Evolutionary conservation across 148 eudicot species (phyloP).

Genomic region (Fallopia convolvulus): DNA sequence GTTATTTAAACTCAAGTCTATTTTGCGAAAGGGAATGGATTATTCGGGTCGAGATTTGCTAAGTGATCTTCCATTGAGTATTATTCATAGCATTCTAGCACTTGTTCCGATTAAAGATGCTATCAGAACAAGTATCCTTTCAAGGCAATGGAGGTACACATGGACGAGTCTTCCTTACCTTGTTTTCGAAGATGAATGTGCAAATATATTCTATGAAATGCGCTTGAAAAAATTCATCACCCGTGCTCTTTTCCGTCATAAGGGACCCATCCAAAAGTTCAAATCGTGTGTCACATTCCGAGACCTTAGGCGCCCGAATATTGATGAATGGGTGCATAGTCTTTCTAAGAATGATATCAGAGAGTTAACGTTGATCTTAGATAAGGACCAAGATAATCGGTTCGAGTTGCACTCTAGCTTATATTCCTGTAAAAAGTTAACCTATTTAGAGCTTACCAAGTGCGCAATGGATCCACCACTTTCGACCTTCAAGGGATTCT

Average conservation of each 20-base stretch:
- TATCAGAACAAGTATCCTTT: conserved; percentile 43
- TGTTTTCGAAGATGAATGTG: conserved; percentile 37
- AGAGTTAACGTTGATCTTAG: conserved; percentile 21
- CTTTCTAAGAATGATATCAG: conserved; percentile 47
- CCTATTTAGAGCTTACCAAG: conserved; percentile 49
- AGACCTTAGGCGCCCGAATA: conserved; percentile 38
- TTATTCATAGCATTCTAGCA: conserved; percentile 30
- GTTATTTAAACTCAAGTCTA: too few species aligned
- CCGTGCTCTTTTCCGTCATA: conserved; percentile 46
- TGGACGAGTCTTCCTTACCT: conserved; percentile 49
- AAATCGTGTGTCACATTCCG: conserved; percentile 30
- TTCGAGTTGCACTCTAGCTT: conserved; percentile 4
- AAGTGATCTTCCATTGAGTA: background rate
- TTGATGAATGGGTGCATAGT: conserved; percentile 70
- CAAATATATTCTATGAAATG: background rate
- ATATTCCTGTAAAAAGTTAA: conserved; percentile 39
- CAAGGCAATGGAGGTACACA: conserved; percentile 49
- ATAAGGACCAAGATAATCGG: too few species aligned
- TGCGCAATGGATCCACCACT: conserved; percentile 55
- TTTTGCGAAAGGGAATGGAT: background rate
- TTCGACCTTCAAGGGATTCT: conserved; percentile 37
- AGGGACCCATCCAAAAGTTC: conserved; percentile 66
- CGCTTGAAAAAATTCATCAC: conserved; percentile 40
- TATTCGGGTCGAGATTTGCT: background rate
- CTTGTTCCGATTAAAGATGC: conserved; percentile 49